A percentile compares a stretch with the other conserved stretches of the same genome.
These are phyloP conservation scores for Talaromyces marneffei DNA, from an alignment of 2,329 filamentous ascomycete genomes.

Conservation along the genomic window DNA sequence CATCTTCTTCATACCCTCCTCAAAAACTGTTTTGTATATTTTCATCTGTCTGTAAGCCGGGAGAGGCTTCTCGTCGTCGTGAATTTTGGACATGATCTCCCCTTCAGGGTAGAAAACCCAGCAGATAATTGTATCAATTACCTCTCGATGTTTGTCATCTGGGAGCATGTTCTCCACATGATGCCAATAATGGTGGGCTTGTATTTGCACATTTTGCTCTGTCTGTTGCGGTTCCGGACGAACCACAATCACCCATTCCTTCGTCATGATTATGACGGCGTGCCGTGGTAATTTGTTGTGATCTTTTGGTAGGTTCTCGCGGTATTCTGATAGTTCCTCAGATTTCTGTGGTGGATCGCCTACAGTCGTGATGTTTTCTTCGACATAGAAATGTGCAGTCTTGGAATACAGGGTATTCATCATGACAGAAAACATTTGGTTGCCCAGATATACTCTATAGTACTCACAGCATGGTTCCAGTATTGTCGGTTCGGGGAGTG, in stretches of 20 bases:
- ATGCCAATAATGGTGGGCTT: not conserved
- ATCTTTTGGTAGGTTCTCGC: not conserved
- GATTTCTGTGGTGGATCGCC: not conserved
- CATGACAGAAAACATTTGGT: too few relatives aligned
- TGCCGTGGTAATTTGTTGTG: not conserved
- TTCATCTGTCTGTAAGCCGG: not conserved
- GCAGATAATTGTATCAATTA: not conserved
- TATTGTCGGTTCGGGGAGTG: not conserved
- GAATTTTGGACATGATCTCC: not conserved
- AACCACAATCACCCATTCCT: not conserved
- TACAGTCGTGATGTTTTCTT: not conserved
- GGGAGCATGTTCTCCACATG: not conserved
- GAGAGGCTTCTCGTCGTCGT: not conserved
- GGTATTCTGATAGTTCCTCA: not conserved
- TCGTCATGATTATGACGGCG: not conserved
- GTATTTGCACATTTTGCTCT: not conserved
- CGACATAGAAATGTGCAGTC: not conserved
- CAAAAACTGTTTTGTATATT: not conserved
- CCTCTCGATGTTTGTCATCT: not conserved
- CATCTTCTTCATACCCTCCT: not conserved
- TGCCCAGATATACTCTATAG: not conserved
- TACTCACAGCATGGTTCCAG: not conserved
- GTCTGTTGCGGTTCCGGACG: not conserved
- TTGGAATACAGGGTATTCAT: too few relatives aligned
- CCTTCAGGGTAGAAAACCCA: not conserved